Evolutionary conservation across 768 basidiomycete species (phyloP).

Genomic region (Kwoniella sp.): DNA sequence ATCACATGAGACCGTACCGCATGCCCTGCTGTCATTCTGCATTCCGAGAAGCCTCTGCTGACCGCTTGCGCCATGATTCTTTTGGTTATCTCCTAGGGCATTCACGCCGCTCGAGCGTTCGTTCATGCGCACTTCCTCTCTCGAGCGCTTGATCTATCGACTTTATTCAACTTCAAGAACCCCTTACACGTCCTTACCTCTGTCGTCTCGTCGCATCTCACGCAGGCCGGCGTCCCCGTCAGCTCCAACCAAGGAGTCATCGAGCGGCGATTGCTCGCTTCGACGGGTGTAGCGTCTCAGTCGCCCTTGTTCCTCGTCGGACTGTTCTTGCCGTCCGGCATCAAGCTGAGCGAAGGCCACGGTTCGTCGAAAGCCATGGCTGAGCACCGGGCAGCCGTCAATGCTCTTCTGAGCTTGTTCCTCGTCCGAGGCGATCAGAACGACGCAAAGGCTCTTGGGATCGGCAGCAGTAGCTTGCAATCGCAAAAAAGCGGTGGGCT

Average conservation of each 20-base stretch:
- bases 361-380: constrained; percentile 93
- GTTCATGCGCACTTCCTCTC: constrained; percentile 85
- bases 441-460: neutral
- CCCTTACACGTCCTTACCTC: constrained; percentile 76
- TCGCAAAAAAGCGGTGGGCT: too few relatives aligned
- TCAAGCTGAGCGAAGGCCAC: constrained; percentile 89
- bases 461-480: neutral
- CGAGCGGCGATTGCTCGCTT: constrained; percentile 69
- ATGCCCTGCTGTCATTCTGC: neutral
- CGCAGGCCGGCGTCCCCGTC: constrained; percentile 7
- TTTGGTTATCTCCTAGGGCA: constrained; percentile 53
- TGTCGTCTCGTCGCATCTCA: constrained; percentile 68
- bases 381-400: constrained; percentile 72
- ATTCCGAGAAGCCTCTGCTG: constrained; percentile 4
- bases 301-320: constrained; percentile 96
- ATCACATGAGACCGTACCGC: neutral
- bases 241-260: constrained; percentile 51
- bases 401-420: constrained; percentile 50
- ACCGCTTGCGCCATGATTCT: neutral
- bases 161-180: constrained; percentile 77
- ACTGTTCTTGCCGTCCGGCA: constrained; percentile 74
- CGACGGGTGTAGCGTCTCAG: constrained; percentile 87
- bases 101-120: constrained; percentile 83
- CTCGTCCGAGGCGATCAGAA: constrained; percentile 41
- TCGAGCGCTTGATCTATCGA: constrained; percentile 76